These are phyloP conservation scores for Xylaria sp. DNA, from an alignment of 495 filamentous ascomycete genomes.

Conservation along the genomic window DNA sequence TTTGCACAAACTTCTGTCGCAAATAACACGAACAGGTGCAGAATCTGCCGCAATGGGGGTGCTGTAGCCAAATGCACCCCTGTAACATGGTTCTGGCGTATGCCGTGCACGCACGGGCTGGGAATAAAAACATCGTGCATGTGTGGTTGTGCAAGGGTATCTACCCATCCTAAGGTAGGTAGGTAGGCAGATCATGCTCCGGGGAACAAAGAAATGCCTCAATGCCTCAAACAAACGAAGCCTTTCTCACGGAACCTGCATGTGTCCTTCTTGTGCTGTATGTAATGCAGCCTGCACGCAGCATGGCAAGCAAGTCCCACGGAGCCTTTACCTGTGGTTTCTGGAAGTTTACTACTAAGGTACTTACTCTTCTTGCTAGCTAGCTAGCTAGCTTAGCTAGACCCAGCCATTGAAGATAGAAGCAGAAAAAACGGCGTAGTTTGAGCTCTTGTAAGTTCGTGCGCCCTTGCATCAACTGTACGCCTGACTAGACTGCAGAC, in stretches of 20 bases:
- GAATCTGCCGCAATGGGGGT: constrained; percentile 1
- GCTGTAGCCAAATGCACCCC: background rate
- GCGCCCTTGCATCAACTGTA: background rate
- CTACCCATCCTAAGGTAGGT: no score
- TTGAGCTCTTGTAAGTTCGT: background rate
- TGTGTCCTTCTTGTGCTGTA: constrained; percentile 3
- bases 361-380: no score
- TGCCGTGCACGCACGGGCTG: background rate
- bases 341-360: background rate
- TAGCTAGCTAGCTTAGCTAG: no score
- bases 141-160: background rate
- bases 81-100: constrained; percentile 14
- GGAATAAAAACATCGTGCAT: constrained; percentile 7
- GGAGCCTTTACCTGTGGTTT: background rate
- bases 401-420: constrained; percentile 4
- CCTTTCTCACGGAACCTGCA: constrained; percentile 7
- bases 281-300: constrained; percentile 2
- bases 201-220: constrained; percentile 24
- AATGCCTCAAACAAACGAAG: no score
- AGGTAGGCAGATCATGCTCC: background rate
- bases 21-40: constrained; percentile 5
- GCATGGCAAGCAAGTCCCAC: background rate
- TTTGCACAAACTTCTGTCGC: constrained; percentile 4
- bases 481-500: background rate
- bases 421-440: background rate